phyloP scores from a whole-genome alignment of 2,329 filamentous ascomycete species.

The Rhynchosporium graminicola region DNA sequence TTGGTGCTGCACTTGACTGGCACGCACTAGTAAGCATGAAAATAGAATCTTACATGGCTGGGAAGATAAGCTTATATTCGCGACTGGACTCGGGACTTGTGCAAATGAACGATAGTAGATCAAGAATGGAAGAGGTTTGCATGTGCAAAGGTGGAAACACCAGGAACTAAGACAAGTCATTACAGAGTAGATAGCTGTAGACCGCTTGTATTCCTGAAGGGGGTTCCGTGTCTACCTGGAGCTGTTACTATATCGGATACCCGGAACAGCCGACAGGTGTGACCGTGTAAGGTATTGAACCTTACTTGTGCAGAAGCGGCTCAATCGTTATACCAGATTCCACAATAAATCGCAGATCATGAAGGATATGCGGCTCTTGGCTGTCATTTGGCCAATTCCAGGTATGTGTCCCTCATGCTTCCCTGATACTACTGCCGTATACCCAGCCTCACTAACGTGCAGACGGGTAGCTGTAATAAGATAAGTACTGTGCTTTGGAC shows the following conservation, averaged over 20 bases:
- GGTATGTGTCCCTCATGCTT: background rate
- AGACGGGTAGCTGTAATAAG: background rate
- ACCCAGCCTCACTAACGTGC: background rate
- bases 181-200: background rate
- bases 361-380: background rate
- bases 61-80: background rate
- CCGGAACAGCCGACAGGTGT: background rate
- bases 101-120: background rate
- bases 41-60: conserved; percentile 2
- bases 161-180: background rate
- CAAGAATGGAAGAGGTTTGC: background rate
- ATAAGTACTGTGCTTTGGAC: background rate
- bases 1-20: background rate
- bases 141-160: background rate
- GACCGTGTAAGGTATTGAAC: background rate
- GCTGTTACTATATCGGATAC: conserved; percentile 1
- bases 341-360: background rate
- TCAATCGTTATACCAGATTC: background rate
- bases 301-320: background rate
- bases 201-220: background rate
- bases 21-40: conserved; percentile 1
- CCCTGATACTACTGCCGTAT: background rate
- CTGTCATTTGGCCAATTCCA: background rate
- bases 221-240: background rate
- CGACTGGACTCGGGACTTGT: background rate